Base-by-base conservation (phyloP, 495 filamentous ascomycete species). In the Peziza echinospora region DNA sequence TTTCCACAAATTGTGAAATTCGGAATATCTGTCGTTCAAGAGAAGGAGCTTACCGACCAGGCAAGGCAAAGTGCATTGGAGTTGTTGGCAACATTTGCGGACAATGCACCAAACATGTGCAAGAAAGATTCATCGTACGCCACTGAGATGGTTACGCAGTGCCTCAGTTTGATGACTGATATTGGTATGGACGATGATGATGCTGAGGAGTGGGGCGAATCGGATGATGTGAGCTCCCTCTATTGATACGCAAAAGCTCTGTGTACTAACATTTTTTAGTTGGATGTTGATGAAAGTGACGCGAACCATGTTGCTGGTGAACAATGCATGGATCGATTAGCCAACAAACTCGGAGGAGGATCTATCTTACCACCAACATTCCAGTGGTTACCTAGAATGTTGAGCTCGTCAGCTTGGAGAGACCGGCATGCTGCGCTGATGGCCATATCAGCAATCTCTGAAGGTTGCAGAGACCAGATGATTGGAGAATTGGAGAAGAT, bases 131-230 rank as follows among this genome's bases (percentile, higher is more conserved):
- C 79, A 4, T 77, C 73, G 13, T 99, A 91, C 62, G 87, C 86
- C 6, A 73, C 70, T 44, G 83, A 93, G 51, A 99, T 99, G 91
- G 86, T 99, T 53, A 96, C 85, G 0, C 91, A 99, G 63, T 99
- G 91, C 60, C 66, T 99, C 51, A 96, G 89, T 52, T 64, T 99
- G 55, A 96, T 99, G 91, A 99, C 91, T n/a, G 91, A 99, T 62
- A 77, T 99, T 50, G 91, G 87, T 26, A 68, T 73, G 45, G 91
- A 96, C 50, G 91, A 99, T 52, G 87, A 99, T 25, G 82, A 94
- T 69, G 91, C 87, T 5, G 67, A 73, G 10, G 91, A 94, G 53
- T 99, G 91, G 91, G 81, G 93, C 52, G 70, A 73, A 5, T 80
- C 81, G 24, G 89, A 99, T 54, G 91, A 99, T 68, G 78, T 84